A percentile compares a stretch with the other conserved stretches of the same genome.
These are phyloP conservation scores for Fagopyrum tataricum DNA, from an alignment of 148 eudicot species.

Conservation along the genomic window DNA sequence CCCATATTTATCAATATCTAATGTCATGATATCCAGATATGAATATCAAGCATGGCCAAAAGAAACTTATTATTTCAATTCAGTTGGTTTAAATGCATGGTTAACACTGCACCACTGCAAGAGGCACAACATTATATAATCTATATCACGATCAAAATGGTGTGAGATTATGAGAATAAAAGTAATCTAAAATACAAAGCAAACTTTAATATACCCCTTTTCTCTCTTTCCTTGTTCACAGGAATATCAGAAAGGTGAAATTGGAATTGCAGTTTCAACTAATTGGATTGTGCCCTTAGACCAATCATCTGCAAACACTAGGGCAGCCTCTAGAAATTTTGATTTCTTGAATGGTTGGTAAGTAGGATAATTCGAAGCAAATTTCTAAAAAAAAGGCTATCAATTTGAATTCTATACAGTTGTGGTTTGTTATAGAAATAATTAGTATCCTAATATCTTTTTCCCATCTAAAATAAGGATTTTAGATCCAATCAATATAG, in stretches of 20 bases:
- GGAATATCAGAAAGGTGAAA: conserved; percentile 9
- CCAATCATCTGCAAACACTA: background rate
- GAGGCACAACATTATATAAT: too few species aligned
- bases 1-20: too few species aligned
- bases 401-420: too few species aligned
- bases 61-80: too few species aligned
- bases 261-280: background rate
- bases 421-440: too few species aligned
- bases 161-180: too few species aligned
- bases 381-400: background rate
- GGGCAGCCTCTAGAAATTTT: background rate
- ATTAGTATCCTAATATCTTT: background rate
- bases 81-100: too few species aligned
- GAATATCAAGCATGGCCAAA: too few species aligned
- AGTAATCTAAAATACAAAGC: too few species aligned
- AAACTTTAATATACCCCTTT: background rate
- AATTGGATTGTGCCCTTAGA: background rate
- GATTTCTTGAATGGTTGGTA: conserved; percentile 14
- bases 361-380: background rate
- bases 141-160: too few species aligned
- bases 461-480: conserved; percentile 6
- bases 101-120: too few species aligned
- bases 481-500: conserved; percentile 12
- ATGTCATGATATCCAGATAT: too few species aligned
- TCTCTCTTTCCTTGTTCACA: background rate